Conservation (phyloP, 2,329 filamentous ascomycete genomes). For the Annulohypoxylon truncatum region DNA sequence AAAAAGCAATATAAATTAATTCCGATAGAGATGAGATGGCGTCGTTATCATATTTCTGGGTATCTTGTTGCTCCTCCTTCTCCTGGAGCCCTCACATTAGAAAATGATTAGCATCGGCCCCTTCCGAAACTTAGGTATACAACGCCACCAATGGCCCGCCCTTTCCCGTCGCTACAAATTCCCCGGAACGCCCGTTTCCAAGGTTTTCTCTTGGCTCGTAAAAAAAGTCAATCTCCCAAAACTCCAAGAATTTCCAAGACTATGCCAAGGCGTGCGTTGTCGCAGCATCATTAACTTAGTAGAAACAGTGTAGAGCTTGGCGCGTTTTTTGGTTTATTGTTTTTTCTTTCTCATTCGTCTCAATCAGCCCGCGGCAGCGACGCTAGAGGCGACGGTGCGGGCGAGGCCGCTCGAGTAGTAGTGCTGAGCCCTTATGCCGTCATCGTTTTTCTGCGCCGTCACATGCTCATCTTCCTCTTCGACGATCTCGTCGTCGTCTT, state of each 20-base stretch:
- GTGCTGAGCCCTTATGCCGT: not conserved
- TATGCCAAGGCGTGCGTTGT: conserved; percentile 30
- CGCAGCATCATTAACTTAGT: conserved; percentile 20
- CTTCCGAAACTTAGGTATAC: conserved; percentile 20
- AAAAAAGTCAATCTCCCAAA: conserved; percentile 1
- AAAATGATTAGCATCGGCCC: conserved; percentile 14
- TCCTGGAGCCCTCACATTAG: conserved; percentile 6
- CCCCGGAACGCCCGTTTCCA: conserved; percentile 19
- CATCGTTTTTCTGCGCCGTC: not conserved
- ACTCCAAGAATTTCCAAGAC: conserved; percentile 28
- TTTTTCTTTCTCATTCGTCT: not conserved
- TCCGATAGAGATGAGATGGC: conserved; percentile 29
- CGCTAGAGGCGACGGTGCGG: not conserved
- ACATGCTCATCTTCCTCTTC: conserved; percentile 32
- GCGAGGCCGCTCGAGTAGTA: not conserved
- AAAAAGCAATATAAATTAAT: conserved; percentile 21
- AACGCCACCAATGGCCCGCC: conserved; percentile 9
- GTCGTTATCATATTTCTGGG: conserved; percentile 35
- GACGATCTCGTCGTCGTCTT: conserved; percentile 52
- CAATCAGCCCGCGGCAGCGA: conserved; percentile 16
- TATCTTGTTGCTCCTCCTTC: conserved; percentile 39
- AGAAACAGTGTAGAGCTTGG: conserved; percentile 21
- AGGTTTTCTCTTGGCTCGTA: conserved; percentile 15
- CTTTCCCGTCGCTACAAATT: not conserved
- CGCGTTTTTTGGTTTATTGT: not conserved